Conservation (phyloP, 768 basidiomycete genomes). For the Leucogyrophana mollusca region DNA sequence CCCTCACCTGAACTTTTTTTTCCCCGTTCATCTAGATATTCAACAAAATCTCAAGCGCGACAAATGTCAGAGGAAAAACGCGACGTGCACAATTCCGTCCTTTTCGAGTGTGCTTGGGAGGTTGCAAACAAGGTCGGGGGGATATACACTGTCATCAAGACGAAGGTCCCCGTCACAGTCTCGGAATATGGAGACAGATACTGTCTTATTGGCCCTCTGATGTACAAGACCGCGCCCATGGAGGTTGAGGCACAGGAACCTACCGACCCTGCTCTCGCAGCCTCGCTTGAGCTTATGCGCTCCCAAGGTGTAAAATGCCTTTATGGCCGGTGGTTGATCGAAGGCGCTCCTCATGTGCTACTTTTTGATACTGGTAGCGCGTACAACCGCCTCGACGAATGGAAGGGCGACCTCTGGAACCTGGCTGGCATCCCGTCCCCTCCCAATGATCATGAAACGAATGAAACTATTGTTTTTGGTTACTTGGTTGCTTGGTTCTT, state of each 20-base stretch:
- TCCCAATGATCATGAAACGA: slow-evolving; percentile 95
- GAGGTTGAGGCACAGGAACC: slow-evolving; percentile 96
- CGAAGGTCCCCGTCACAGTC: slow-evolving; percentile 97
- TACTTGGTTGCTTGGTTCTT: slow-evolving; percentile 99
- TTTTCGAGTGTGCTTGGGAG: slow-evolving; percentile 98
- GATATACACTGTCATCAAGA: slow-evolving; percentile 99
- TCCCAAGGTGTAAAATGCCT: slow-evolving; percentile 89
- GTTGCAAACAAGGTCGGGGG: slow-evolving; percentile 99
- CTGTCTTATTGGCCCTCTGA: slow-evolving; percentile 95
- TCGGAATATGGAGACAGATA: slow-evolving; percentile 95
- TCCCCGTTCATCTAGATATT: slow-evolving; percentile 2
- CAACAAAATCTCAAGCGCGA: slow-evolving; percentile 1
- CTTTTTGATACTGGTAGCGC: slow-evolving; percentile 93
- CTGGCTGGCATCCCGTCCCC: slow-evolving; percentile 97
- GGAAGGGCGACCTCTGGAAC: slow-evolving; percentile 99
- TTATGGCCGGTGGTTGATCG: slow-evolving; percentile 98
- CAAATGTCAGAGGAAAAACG: slow-evolving; percentile 37
- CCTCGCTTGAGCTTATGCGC: slow-evolving; percentile 79
- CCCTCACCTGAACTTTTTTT: background rate
- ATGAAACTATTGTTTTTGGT: slow-evolving; percentile 96
- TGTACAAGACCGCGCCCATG: slow-evolving; percentile 98
- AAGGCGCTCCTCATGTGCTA: slow-evolving; percentile 92
- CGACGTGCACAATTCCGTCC: slow-evolving; percentile 75
- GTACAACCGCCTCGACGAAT: slow-evolving; percentile 90
- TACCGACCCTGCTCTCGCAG: slow-evolving; percentile 72